Evolutionary conservation across 352 stramenopile species (phyloP).

Genomic region (Phytophthora nicotianae): DNA sequence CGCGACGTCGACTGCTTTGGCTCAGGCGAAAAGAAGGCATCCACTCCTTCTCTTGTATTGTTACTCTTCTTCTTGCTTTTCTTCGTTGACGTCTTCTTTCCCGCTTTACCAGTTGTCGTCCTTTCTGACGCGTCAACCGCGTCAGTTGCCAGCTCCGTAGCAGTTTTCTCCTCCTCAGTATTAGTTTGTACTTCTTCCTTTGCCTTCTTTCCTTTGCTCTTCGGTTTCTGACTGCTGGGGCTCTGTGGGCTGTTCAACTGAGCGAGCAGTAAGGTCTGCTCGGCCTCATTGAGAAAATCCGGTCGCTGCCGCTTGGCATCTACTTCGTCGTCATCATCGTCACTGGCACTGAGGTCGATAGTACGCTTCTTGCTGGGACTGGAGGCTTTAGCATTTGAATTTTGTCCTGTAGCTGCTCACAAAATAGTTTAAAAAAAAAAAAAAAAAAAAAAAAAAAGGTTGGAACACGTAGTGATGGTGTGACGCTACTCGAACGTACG

Average conservation of each 20-base stretch:
- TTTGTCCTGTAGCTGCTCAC: conserved; percentile 12
- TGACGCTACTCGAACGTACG: conserved; percentile 26
- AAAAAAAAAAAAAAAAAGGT: no score
- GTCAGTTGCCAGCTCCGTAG: conserved; percentile 9
- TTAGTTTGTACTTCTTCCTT: conserved; percentile 14
- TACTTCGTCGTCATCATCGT: conserved; percentile 43
- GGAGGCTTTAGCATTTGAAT: conserved; percentile 2
- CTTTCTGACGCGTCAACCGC: neutral
- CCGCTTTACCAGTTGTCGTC: conserved; percentile 5
- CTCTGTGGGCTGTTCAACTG: conserved; percentile 50
- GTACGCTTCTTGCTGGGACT: conserved; percentile 56
- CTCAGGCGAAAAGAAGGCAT: conserved; percentile 56
- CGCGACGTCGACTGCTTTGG: conserved; percentile 30
- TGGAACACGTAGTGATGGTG: neutral
- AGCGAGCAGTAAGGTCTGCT: conserved; percentile 64
- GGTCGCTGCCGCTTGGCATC: conserved; percentile 52
- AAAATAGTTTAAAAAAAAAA: no score
- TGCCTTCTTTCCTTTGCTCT: conserved; percentile 19
- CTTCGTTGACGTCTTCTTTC: conserved; percentile 35
- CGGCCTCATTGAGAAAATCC: conserved; percentile 65
- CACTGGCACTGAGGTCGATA: conserved; percentile 43
- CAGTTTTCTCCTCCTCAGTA: conserved; percentile 4
- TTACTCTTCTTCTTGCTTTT: conserved; percentile 42
- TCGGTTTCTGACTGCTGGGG: conserved; percentile 10
- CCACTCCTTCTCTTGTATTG: conserved; percentile 12